Evolutionary conservation across 257 asterid species (phyloP).

Genomic region (Solanum corneliomulleri): DNA sequence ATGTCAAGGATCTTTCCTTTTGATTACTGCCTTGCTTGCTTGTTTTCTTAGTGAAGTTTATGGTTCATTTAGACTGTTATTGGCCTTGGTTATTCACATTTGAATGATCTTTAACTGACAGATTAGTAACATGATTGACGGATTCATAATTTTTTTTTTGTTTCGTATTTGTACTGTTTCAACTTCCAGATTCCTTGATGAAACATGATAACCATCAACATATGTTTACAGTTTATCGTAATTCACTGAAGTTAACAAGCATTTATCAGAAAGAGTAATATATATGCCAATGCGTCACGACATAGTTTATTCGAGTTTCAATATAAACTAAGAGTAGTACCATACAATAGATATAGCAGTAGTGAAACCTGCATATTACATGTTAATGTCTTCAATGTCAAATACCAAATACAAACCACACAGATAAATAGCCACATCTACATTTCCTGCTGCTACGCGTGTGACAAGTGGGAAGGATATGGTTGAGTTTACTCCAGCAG

Average conservation of each 20-base stretch:
- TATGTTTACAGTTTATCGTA: not conserved
- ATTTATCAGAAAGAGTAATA: not conserved
- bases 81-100: not conserved
- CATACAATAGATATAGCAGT: not conserved
- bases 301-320: not conserved
- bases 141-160: not conserved
- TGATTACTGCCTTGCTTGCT: not conserved
- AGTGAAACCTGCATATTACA: not conserved
- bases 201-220: not conserved
- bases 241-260: not conserved
- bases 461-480: not conserved
- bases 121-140: not conserved
- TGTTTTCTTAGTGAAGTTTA: not conserved
- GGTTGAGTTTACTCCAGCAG: not conserved
- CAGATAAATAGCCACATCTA: not conserved
- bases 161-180: not conserved
- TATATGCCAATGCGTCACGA: not conserved
- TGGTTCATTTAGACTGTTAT: not conserved
- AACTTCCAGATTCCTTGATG: not conserved
- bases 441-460: not conserved
- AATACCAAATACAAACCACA: not conserved
- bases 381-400: not conserved
- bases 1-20: not conserved
- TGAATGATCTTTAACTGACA: not conserved
- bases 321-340: not conserved